Percentiles rank a stretch among this genome's conserved stretches.
Evolutionary conservation across 306 rosid genomes (phyloP).

Genomic region (Ormosia semicastrata): DNA sequence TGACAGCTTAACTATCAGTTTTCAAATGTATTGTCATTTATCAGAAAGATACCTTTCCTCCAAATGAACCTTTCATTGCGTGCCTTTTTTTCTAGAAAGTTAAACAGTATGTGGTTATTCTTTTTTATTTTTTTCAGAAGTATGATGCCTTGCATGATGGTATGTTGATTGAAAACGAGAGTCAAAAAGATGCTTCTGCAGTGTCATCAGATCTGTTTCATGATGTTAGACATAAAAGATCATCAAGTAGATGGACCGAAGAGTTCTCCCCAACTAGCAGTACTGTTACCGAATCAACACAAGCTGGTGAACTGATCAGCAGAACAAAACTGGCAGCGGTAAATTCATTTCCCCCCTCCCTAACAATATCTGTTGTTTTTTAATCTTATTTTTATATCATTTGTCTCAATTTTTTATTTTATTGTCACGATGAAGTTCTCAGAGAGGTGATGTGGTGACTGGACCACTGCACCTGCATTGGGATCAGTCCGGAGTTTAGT

Average conservation of each 20-base stretch:
- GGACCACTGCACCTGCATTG: not conserved
- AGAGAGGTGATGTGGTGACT: not conserved
- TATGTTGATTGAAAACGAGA: slow-evolving; percentile 58
- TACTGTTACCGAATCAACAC: slow-evolving; percentile 77
- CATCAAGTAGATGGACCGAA: slow-evolving; percentile 82
- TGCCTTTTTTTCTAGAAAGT: not conserved
- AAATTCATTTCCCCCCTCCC: slow-evolving; percentile 10
- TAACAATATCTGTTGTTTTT: not conserved
- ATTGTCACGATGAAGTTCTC: not conserved
- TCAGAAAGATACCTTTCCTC: not conserved
- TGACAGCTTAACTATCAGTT: not conserved
- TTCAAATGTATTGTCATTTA: not conserved
- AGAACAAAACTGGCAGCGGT: slow-evolving; percentile 58
- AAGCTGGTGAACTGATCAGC: slow-evolving; percentile 78
- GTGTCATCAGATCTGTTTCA: slow-evolving; percentile 50
- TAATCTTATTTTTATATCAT: not conserved
- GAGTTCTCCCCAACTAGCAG: slow-evolving; percentile 80
- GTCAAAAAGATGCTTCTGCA: slow-evolving; percentile 59
- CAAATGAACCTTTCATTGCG: not conserved
- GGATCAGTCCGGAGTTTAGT: slow-evolving; percentile 16
- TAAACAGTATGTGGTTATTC: slow-evolving; percentile 7
- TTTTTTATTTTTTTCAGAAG: slow-evolving; percentile 46
- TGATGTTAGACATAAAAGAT: slow-evolving; percentile 75
- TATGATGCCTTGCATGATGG: slow-evolving; percentile 54
- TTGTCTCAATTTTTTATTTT: not conserved